phyloP scores from a whole-genome alignment of 768 basidiomycete species.

The Tulasnella sp. region DNA sequence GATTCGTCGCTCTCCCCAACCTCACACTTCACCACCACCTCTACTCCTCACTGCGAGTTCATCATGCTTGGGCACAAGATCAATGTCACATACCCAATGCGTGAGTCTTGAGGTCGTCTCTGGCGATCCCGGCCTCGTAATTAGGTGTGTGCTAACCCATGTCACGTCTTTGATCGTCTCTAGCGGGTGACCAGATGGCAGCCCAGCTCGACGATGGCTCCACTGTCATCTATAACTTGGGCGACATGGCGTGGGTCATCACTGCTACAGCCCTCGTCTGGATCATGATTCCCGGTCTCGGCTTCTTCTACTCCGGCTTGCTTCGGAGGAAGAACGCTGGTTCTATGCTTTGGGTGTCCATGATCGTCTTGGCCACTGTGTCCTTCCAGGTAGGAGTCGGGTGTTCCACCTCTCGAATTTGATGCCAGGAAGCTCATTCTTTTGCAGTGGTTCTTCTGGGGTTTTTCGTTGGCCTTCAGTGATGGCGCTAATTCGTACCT shows the following conservation, averaged over 20 bases:
- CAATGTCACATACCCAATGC: constrained; percentile 1
- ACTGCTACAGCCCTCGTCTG: constrained; percentile 69
- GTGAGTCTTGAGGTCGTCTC: constrained; percentile 7
- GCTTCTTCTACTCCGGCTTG: constrained; percentile 85
- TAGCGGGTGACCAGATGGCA: constrained; percentile 32
- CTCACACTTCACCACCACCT: background rate
- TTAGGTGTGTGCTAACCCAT: background rate
- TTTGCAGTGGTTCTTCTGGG: constrained; percentile 92
- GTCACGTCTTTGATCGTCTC: background rate
- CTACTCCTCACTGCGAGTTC: background rate
- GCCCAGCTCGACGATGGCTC: constrained; percentile 23
- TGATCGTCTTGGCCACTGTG: constrained; percentile 63
- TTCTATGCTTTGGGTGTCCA: constrained; percentile 73
- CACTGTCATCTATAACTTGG: constrained; percentile 40
- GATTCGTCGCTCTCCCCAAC: background rate
- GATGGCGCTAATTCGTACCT: constrained; percentile 66
- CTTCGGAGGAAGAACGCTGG: constrained; percentile 88
- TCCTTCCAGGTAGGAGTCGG: constrained; percentile 40
- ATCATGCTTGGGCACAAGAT: constrained; percentile 6
- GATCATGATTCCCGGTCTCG: constrained; percentile 77
- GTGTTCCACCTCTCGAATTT: constrained; percentile 10
- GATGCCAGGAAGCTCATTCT: background rate
- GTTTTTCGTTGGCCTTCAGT: constrained; percentile 84
- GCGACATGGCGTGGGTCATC: constrained; percentile 61
- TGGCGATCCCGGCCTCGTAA: constrained; percentile 22